Evolutionary conservation across 352 stramenopile genomes (phyloP).

Genomic region (Pythium aristosporum): DNA sequence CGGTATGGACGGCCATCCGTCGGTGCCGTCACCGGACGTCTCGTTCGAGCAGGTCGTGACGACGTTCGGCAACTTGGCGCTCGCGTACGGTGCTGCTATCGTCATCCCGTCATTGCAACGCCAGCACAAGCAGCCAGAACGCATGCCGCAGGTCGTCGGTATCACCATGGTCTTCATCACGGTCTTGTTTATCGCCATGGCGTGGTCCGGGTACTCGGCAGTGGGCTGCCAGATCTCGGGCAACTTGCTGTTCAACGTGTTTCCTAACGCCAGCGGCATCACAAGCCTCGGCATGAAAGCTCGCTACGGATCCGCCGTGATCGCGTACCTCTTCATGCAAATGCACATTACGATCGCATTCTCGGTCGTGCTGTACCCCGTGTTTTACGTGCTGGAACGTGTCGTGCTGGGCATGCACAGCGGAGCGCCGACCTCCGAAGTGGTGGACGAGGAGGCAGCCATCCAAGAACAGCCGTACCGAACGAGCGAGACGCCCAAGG

Average conservation of each 20-base stretch:
- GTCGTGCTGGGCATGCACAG: constrained; percentile 31
- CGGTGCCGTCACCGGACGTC: constrained; percentile 19
- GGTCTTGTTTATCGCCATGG: constrained; percentile 31
- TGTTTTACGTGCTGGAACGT: constrained; percentile 32
- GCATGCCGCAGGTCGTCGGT: constrained; percentile 37
- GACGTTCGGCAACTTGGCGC: constrained; percentile 39
- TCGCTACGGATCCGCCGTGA: constrained; percentile 29
- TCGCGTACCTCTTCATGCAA: constrained; percentile 46
- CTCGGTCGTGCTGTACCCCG: constrained; percentile 33
- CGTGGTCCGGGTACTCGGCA: constrained; percentile 27
- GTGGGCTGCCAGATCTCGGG: constrained; percentile 38
- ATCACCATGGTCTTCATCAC: constrained; percentile 38
- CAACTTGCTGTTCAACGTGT: constrained; percentile 36
- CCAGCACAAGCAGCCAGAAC: constrained; percentile 34
- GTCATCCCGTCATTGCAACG: constrained; percentile 37
- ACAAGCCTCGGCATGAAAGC: constrained; percentile 12
- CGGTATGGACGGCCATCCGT: constrained; percentile 27
- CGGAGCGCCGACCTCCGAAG: constrained; percentile 12
- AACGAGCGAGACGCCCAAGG: background rate
- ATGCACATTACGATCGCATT: constrained; percentile 46
- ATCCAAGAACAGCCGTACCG: constrained; percentile 10
- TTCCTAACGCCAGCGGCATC: constrained; percentile 11
- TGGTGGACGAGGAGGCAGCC: constrained; percentile 15
- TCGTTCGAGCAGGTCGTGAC: constrained; percentile 32
- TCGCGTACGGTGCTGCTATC: constrained; percentile 42